These are phyloP conservation scores for Cercospora janseana DNA, from an alignment of 2,329 filamentous ascomycete species.

Conservation along the genomic window DNA sequence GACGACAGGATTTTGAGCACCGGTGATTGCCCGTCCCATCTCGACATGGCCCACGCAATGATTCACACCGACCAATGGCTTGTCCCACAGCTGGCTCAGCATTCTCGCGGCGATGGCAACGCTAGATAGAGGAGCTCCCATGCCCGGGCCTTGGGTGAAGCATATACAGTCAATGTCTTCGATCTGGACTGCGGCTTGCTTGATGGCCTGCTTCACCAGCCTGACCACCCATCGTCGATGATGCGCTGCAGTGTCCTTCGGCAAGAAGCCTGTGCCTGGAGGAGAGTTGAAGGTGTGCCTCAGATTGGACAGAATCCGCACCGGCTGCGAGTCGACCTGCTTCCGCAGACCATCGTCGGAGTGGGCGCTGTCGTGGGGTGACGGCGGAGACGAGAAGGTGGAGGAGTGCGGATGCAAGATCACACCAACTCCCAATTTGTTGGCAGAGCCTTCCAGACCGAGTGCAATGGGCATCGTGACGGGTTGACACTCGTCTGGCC, in stretches of 20 bases:
- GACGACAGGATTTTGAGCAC: conserved; percentile 86
- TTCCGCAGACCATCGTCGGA: conserved; percentile 33
- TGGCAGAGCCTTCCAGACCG: conserved; percentile 88
- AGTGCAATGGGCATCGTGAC: conserved; percentile 57
- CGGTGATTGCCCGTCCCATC: conserved; percentile 93
- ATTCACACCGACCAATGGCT: conserved; percentile 90
- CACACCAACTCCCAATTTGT: conserved; percentile 93
- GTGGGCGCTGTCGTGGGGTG: conserved; percentile 38
- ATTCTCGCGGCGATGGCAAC: conserved; percentile 84
- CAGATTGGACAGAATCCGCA: conserved; percentile 83
- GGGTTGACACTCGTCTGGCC: neutral
- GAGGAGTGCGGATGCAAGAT: conserved; percentile 67
- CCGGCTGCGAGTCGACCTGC: conserved; percentile 41
- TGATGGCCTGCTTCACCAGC: conserved; percentile 76
- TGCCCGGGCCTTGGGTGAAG: conserved; percentile 92
- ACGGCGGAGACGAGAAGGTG: conserved; percentile 28
- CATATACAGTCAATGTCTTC: conserved; percentile 84
- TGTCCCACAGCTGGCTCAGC: conserved; percentile 77
- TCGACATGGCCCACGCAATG: conserved; percentile 99
- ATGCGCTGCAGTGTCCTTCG: conserved; percentile 92
- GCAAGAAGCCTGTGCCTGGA: conserved; percentile 89
- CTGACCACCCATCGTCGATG: conserved; percentile 81
- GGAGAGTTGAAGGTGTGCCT: conserved; percentile 91
- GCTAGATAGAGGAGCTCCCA: conserved; percentile 87
- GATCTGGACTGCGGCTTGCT: conserved; percentile 61